These are phyloP conservation scores for Micractinium conductrix DNA, from an alignment of 139 green algal genomes.

Conservation along the genomic window DNA sequence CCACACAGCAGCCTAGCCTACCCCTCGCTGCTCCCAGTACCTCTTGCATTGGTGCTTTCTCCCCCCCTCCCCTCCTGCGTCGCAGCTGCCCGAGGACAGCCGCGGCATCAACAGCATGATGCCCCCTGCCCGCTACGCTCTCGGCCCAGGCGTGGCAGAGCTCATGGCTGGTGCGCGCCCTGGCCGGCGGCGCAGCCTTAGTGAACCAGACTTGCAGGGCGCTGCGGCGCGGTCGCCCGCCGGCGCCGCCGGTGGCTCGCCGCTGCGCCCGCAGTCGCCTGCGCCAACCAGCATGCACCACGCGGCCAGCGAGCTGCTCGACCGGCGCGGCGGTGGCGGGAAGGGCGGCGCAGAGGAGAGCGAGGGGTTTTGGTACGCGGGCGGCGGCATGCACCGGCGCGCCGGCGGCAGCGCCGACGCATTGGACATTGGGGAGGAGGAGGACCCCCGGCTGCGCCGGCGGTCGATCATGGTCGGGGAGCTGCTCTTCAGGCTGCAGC, in stretches of 20 bases:
- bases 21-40: not conserved
- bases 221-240: not conserved
- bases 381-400: not conserved
- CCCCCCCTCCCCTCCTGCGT: not conserved
- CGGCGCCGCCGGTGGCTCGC: not conserved
- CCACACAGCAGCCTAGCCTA: not conserved
- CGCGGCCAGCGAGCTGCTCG: not conserved
- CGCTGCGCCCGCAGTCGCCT: not conserved
- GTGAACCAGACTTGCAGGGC: not conserved
- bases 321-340: not conserved
- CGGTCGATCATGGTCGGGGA: slow-evolving; percentile 13
- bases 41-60: not conserved
- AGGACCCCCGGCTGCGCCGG: not conserved
- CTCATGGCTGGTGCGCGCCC: not conserved
- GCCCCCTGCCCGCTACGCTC: slow-evolving; percentile 3
- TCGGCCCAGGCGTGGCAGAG: not conserved
- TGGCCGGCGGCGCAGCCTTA: not conserved
- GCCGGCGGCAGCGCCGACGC: not conserved
- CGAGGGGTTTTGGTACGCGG: not conserved
- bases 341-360: not conserved
- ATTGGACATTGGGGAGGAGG: not conserved
- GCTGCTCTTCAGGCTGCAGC: not conserved
- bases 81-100: not conserved
- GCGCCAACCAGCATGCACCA: not conserved
- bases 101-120: slow-evolving; percentile 9